Conservation (phyloP, 768 basidiomycete species). For the Tremella yokohamensis region DNA sequence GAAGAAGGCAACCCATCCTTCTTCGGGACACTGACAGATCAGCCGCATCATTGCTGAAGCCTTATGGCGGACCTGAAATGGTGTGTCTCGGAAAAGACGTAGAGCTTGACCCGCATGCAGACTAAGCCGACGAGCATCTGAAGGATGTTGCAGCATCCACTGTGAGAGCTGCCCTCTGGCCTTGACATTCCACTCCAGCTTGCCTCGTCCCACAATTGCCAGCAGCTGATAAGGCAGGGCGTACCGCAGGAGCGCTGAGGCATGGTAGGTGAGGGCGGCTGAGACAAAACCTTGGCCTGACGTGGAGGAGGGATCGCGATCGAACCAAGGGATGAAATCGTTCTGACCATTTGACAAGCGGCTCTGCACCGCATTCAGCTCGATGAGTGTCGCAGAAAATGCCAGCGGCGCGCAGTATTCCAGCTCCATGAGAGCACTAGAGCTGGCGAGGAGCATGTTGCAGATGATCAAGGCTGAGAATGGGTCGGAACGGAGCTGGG, state of each 20-base stretch:
- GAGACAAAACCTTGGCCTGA: too few relatives aligned
- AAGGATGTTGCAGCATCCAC: too few relatives aligned
- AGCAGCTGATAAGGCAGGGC: not conserved
- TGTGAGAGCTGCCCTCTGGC: not conserved
- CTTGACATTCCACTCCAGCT: not conserved
- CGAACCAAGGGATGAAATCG: too few relatives aligned
- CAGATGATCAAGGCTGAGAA: slow-evolving; percentile 8
- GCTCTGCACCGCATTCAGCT: not conserved
- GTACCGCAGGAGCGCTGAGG: not conserved
- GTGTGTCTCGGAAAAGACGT: not conserved
- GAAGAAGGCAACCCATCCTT: not conserved
- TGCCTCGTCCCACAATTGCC: not conserved
- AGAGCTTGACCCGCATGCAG: too few relatives aligned
- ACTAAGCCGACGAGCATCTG: too few relatives aligned
- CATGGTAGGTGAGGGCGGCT: too few relatives aligned
- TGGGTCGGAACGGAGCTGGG: not conserved
- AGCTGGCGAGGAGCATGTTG: not conserved
- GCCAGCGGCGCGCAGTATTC: slow-evolving; percentile 5
- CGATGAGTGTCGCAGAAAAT: slow-evolving; percentile 6
- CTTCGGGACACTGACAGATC: not conserved
- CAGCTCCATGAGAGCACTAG: slow-evolving; percentile 1
- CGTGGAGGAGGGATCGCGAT: too few relatives aligned
- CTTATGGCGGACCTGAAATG: not conserved
- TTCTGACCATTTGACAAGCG: not conserved
- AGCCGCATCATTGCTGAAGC: not conserved